phyloP scores from a whole-genome alignment of 2,329 filamentous ascomycete species.

The Claviceps lovelessii region DNA sequence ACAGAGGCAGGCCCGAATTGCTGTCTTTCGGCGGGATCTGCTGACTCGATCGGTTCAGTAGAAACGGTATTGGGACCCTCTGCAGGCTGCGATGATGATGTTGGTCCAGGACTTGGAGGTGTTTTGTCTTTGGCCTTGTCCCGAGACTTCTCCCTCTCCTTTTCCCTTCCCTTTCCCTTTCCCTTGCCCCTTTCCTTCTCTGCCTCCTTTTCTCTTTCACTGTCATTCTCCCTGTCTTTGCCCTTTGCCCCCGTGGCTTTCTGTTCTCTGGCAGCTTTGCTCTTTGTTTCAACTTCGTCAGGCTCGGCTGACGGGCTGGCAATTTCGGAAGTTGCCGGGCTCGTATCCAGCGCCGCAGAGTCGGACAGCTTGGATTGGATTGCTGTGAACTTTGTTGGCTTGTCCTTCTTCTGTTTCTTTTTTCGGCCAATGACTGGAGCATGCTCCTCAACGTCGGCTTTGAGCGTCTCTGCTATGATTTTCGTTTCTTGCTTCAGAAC shows the following conservation, averaged over 20 bases:
- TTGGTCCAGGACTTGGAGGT: constrained; percentile 3
- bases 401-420: constrained; percentile 75
- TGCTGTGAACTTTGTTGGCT: constrained; percentile 18
- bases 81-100: constrained; percentile 4
- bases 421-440: constrained; percentile 67
- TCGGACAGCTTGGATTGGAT: constrained; percentile 4
- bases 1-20: constrained; percentile 20
- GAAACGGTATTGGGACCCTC: constrained; percentile 9
- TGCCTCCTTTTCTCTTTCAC: constrained; percentile 4
- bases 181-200: not conserved
- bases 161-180: constrained; percentile 4
- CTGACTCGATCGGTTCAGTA: constrained; percentile 6
- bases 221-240: constrained; percentile 11
- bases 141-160: constrained; percentile 2
- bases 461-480: constrained; percentile 34
- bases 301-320: constrained; percentile 1
- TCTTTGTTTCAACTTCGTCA: constrained; percentile 12
- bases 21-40: constrained; percentile 15
- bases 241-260: constrained; percentile 17
- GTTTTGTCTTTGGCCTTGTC: constrained; percentile 2
- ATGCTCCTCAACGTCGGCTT: constrained; percentile 40
- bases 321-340: not conserved
- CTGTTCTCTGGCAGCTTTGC: constrained; percentile 18
- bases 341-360: not conserved
- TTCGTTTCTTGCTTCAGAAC: constrained; percentile 49